These are phyloP conservation scores for Pythium chondricola DNA, from an alignment of 352 stramenopile genomes.

Conservation along the genomic window DNA sequence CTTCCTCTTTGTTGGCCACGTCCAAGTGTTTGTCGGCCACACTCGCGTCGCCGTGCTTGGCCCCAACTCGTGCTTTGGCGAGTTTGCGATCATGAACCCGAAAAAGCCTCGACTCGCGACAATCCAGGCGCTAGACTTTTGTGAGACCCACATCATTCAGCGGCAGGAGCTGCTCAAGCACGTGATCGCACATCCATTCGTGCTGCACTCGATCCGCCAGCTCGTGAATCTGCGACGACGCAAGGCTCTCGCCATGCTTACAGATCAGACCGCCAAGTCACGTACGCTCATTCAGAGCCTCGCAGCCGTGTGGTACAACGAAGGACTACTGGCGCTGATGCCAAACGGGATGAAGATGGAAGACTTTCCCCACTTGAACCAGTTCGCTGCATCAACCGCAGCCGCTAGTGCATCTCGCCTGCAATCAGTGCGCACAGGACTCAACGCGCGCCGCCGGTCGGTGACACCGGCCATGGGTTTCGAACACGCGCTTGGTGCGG, in stretches of 20 bases:
- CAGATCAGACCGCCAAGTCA: constrained; percentile 49
- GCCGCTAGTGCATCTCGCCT: neutral
- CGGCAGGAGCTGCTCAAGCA: constrained; percentile 40
- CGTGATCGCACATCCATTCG: constrained; percentile 46
- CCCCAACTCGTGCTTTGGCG: constrained; percentile 69
- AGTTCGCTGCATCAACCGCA: constrained; percentile 18
- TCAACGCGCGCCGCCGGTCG: neutral
- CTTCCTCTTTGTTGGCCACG: constrained; percentile 73
- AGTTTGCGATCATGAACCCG: constrained; percentile 77
- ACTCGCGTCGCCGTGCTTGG: constrained; percentile 57
- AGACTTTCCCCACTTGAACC: constrained; percentile 34
- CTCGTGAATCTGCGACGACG: constrained; percentile 40
- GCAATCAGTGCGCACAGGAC: neutral
- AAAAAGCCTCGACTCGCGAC: constrained; percentile 58
- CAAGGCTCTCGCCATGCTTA: constrained; percentile 50
- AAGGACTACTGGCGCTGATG: constrained; percentile 42
- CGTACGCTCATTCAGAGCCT: constrained; percentile 57
- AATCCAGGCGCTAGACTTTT: constrained; percentile 76
- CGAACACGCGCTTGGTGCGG: too few relatives aligned
- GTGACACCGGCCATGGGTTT: too few relatives aligned
- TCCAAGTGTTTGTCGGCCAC: constrained; percentile 62
- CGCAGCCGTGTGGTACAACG: constrained; percentile 51
- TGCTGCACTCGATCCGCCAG: constrained; percentile 52
- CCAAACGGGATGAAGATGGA: constrained; percentile 26
- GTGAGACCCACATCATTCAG: constrained; percentile 63